Evolutionary conservation across 257 asterid genomes (phyloP), one percentile per base, ranked within the genome.

Genomic region (Nicotiana undulata): DNA sequence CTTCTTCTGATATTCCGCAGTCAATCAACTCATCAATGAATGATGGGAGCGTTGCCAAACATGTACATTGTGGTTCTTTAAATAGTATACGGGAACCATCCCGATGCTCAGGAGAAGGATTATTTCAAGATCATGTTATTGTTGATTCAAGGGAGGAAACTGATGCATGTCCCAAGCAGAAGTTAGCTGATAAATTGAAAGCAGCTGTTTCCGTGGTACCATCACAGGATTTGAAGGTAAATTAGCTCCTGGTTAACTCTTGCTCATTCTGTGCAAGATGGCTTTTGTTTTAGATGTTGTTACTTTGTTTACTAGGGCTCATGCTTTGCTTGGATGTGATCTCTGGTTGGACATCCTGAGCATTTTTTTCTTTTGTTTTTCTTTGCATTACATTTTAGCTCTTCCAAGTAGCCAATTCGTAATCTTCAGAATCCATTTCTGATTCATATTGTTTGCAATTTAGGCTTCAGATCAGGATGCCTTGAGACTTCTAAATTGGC

Each of bases 401-500:
- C 75, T 56, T 17, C 49, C 76, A 10, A 63, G 28, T 63, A 46
- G 13, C 59, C 49, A 49, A 74, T 29, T 15, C 84, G 75, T 64
- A 84, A 55, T 49, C 16, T 31, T 40, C 44, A 49, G 61, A 74
- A 74, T 74, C 24, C 61, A 29, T 60, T 17, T 59, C 22, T 58
- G 26, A 59, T 58, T 52, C 61, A 4, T 76, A 51, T 52, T 72
- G 37, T 72, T 20, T 55, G 67, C 76, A 44, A 64, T 82, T 28
- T 79, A 95, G 99, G 90, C 84, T 52, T 75, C 92, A 56, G 97
- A 93, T 86, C 90, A 85, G 70, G 98, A 95, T 83, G 93, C 94
- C 63, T 85, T 93, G 79, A 86, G 93, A 86, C 97, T 95, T 79
- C 88, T 95, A 84, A 95, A 92, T 83, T 95, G 99, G 99, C 90